Evolutionary conservation across 202 grass and related monocot species (phyloP), one percentile per base, ranked within the genome.

Genomic region (Setaria viridis): DNA sequence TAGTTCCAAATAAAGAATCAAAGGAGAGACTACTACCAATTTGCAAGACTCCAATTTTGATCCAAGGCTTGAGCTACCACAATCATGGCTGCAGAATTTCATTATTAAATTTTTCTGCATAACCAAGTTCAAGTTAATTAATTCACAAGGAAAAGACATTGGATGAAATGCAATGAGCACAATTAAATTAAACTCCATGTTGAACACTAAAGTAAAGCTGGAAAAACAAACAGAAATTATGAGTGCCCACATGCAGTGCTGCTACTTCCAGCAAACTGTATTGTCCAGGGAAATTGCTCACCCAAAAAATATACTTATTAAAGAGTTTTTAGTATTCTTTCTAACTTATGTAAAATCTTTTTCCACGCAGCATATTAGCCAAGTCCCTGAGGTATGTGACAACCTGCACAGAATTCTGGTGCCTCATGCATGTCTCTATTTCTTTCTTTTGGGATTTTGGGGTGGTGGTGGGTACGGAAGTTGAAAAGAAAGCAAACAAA

Each of bases 51-150:
- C 64, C 73, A 94, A 58, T 78, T 79, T 88, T 50, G 76, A 84
- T 77, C n/a, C 88, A 69, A 80, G 42, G 11, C 79, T 53, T 57
- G 68, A 88, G 56, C 45, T 82, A 67, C 87, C 86, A 25, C 68
- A 86, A 45, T 86, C 72, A 87, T 99, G 96, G 70, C 89, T 88
- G 72, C 91, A 99, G 87, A 94, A 99, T 73, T 81, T 85, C 82
- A 88, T 78, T 79, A 94, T 88, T 71, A 91, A 72, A 77, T 76
- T 86, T 85, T 85, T 75, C 96, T 99, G 93, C 33, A 62, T 54
- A 77, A 84, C 43, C 49, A 89, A 82, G 48, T 77, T 85, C 86
- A 86, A 75, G 48, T 19, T 75, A 80, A 83, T 72, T 76, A 90
- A 37, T 65, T 29, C 41, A 67, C n/a, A 64, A 20, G 16, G 30